Evolutionary conservation across 2,329 filamentous ascomycete species (phyloP).

Genomic region (Fusarium drepaniforme): DNA sequence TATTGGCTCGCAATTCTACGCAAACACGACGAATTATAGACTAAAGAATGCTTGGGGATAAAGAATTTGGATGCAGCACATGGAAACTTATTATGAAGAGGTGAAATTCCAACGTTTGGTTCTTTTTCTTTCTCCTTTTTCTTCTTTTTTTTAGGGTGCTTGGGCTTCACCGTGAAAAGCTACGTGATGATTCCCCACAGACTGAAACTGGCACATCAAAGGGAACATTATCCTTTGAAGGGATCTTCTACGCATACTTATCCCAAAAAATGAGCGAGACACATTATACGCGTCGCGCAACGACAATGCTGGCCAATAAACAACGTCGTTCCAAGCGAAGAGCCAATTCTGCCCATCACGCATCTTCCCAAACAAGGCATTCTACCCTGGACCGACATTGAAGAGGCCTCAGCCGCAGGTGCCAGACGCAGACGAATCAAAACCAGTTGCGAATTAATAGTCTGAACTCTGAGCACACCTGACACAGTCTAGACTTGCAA

Average conservation of each 20-base stretch:
- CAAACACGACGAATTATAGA: too few species aligned
- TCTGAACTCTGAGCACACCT: not conserved
- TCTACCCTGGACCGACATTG: not conserved
- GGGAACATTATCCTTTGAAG: not conserved
- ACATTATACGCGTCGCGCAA: not conserved
- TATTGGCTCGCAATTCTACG: too few species aligned
- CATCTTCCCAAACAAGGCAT: not conserved
- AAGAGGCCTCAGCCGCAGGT: not conserved
- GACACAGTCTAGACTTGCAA: not conserved
- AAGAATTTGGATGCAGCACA: too few species aligned
- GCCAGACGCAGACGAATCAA: not conserved
- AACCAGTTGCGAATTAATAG: not conserved
- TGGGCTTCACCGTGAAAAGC: not conserved
- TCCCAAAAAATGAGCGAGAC: not conserved
- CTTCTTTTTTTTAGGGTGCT: too few species aligned
- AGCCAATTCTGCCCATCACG: not conserved
- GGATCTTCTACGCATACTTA: not conserved
- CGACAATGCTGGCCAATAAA: not conserved
- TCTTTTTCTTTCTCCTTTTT: too few species aligned
- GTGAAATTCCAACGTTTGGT: too few species aligned
- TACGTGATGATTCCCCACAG: fast-evolving
- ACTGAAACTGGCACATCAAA: not conserved
- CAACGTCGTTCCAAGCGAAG: not conserved
- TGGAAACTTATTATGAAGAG: too few species aligned
- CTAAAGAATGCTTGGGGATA: too few species aligned